Percentiles rank a stretch among this genome's conserved stretches.
These are phyloP conservation scores for Parastagonospora avenae DNA, from an alignment of 2,329 filamentous ascomycete species.

Conservation along the genomic window DNA sequence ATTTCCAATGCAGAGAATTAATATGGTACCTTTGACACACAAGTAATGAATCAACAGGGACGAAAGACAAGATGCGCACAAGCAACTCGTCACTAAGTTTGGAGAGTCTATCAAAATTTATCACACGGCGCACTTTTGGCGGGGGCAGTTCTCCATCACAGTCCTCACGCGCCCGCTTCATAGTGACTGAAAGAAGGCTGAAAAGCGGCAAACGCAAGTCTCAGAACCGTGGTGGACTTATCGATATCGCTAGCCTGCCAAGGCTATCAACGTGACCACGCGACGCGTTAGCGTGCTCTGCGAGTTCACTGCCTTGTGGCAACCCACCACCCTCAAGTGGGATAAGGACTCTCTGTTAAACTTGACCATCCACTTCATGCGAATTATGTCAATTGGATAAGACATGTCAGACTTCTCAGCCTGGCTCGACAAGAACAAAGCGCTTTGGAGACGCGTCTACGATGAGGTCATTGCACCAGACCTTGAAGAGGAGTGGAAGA, in stretches of 20 bases:
- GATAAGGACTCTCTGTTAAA: neutral
- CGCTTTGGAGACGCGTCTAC: slow-evolving; percentile 35
- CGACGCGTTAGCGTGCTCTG: slow-evolving; percentile 21
- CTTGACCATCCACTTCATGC: neutral
- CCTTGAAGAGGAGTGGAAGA: slow-evolving; percentile 40
- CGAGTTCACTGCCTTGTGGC: slow-evolving; percentile 12
- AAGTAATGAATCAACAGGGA: slow-evolving; percentile 73
- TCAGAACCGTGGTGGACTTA: slow-evolving; percentile 19
- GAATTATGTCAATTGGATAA: slow-evolving; percentile 2
- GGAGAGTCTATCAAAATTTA: slow-evolving; percentile 66
- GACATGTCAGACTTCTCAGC: slow-evolving; percentile 33
- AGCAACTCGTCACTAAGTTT: slow-evolving; percentile 85
- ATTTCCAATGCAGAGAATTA: neutral
- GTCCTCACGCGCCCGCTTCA: slow-evolving; percentile 47
- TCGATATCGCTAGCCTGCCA: slow-evolving; percentile 16
- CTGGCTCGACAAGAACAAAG: slow-evolving; percentile 38
- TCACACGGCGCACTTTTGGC: slow-evolving; percentile 53
- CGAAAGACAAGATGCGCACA: slow-evolving; percentile 78
- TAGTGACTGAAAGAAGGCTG: slow-evolving; percentile 16
- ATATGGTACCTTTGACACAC: slow-evolving; percentile 62
- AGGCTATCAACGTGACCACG: slow-evolving; percentile 26
- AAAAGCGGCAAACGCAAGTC: slow-evolving; percentile 10
- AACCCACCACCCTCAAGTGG: slow-evolving; percentile 7
- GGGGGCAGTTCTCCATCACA: slow-evolving; percentile 26
- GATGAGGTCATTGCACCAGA: slow-evolving; percentile 43